Evolutionary conservation across 352 stramenopile species (phyloP), one percentile per base, ranked within the genome.

Genomic region (Phytophthora tentaculata): DNA sequence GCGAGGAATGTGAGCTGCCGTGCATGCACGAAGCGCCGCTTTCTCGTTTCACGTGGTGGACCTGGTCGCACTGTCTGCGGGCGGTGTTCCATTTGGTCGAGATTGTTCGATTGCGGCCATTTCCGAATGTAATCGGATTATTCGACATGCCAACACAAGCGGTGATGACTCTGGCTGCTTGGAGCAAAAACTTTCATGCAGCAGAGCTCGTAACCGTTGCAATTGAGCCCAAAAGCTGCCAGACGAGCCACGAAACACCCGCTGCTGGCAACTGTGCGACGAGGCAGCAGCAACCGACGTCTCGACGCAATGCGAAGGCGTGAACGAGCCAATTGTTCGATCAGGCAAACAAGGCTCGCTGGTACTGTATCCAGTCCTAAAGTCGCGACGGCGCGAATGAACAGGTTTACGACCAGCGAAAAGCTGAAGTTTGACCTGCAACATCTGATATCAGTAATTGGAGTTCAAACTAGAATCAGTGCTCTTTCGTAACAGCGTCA

Each of bases 201-300:
- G 44, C 24, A 28, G 57, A 5, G 47, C 9, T 68, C 32, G 47
- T 64, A 45, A 64, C 29, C 29, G 19, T 26, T 41, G 44, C 22
- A 44, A 16, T 47, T 35, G 47, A 52, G 26, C 28, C 37, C 20
- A 8, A 60, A 20, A 14, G 14, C 41, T 50, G 29, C 65, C 53
- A 73, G 66, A 73, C 66, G 66, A 73, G 50, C 41, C 20, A 45
- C 59, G 52, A 69, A 68, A 72, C 58, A 51, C 54, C 60, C 59
- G 26, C 60, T 32, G 49, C 51, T 48, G 29, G 45, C 51, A 50
- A 20, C 26, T 35, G 61, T 69, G 66, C 60, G 66, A 69, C 37
- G 66, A 69, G 54, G 47, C 59, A 60, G 50, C 24, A 54, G 47
- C 51, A 16, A 26, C 52, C 16, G 24, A 49, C 45, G 56, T 55